Percentiles rank a stretch among this genome's conserved stretches.
Conservation (phyloP, 345 rosid genomes). For the Populus euphratica region DNA sequence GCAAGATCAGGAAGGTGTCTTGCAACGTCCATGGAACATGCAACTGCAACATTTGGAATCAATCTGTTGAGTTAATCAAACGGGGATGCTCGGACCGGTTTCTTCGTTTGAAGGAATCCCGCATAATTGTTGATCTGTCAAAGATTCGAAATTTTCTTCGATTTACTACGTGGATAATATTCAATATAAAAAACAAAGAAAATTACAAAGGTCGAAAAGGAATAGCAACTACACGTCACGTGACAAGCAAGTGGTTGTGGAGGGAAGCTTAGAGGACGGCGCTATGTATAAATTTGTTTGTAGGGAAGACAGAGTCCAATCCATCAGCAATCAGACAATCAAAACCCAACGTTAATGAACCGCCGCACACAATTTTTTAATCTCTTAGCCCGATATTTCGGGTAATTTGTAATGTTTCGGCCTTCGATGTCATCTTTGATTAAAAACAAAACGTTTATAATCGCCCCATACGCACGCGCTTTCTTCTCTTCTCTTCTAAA, state of each 20-base stretch:
- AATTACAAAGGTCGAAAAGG: background rate
- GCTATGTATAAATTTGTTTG: conserved; percentile 12
- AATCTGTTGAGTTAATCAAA: background rate
- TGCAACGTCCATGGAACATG: background rate
- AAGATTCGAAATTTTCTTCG: background rate
- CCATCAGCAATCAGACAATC: conserved; percentile 10
- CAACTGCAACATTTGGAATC: background rate
- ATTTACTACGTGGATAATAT: no score
- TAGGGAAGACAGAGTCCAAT: conserved; percentile 9
- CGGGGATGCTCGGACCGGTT: background rate
- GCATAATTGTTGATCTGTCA: background rate
- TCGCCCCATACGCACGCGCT: conserved; percentile 26
- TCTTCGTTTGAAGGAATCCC: background rate
- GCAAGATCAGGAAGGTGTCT: background rate
- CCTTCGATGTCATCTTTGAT: background rate
- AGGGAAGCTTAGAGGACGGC: conserved; percentile 17
- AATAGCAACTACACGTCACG: conserved; percentile 10
- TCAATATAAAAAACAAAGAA: background rate
- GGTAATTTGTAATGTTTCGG: background rate
- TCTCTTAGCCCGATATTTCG: background rate
- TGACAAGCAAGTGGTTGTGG: conserved; percentile 22
- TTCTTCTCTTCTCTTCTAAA: conserved; percentile 26
- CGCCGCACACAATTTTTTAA: background rate
- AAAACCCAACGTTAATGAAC: background rate
- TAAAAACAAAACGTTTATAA: background rate